Conservation (phyloP, 2,329 filamentous ascomycete species). For the Aspergillus sp. region DNA sequence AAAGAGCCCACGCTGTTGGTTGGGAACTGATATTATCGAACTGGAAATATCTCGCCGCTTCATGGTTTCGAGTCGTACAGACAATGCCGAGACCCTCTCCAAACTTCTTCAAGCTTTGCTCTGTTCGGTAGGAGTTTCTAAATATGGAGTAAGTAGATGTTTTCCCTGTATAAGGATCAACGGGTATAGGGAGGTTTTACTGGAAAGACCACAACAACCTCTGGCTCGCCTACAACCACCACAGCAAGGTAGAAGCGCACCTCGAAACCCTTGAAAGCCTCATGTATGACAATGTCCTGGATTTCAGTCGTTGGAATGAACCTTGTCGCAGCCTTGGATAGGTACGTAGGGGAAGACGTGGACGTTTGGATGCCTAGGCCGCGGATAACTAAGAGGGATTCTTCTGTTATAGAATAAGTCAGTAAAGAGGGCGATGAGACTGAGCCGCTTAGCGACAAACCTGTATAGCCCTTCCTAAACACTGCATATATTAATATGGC, state of each 20-base stretch:
- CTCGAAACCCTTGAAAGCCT: conserved; percentile 90
- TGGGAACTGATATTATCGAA: neutral
- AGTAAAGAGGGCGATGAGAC: conserved; percentile 3
- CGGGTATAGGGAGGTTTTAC: conserved; percentile 39
- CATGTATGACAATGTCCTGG: conserved; percentile 89
- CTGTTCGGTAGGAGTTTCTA: conserved; percentile 69
- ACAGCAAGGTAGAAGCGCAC: conserved; percentile 87
- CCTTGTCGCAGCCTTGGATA: conserved; percentile 61
- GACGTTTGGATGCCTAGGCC: conserved; percentile 89
- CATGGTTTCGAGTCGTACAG: conserved; percentile 67
- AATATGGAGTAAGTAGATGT: neutral
- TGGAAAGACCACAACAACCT: conserved; percentile 94
- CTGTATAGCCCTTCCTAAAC: conserved; percentile 51
- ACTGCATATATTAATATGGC: conserved; percentile 45
- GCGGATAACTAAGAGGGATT: conserved; percentile 83
- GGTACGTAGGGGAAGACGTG: conserved; percentile 67
- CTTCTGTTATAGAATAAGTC: conserved; percentile 52
- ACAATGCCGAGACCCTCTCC: conserved; percentile 80
- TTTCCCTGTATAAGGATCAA: neutral
- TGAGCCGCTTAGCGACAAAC: conserved; percentile 34
- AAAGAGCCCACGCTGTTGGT: neutral
- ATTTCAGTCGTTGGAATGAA: conserved; percentile 92
- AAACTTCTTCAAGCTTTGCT: conserved; percentile 79
- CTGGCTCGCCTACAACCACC: conserved; percentile 82
- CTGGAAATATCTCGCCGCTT: conserved; percentile 17